These are phyloP conservation scores for Pichia sp. DNA, from an alignment of 1,139 yeast genomes.

Conservation along the genomic window DNA sequence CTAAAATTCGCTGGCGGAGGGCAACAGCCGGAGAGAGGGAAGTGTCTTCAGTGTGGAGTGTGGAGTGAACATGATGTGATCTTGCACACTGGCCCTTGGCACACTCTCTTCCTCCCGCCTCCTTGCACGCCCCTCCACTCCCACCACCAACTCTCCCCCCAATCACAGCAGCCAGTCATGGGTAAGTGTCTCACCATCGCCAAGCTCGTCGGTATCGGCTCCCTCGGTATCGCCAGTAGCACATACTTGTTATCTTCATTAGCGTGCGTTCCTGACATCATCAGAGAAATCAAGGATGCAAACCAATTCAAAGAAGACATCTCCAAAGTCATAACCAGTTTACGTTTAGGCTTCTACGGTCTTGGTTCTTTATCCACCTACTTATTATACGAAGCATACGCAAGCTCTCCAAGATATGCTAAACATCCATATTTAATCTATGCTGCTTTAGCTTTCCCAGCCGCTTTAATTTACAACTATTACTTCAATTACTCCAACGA, in stretches of 20 bases:
- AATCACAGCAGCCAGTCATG: too few species aligned
- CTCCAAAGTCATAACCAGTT: slow-evolving; percentile 26
- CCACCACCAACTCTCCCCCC: background rate
- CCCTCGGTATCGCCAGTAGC: slow-evolving; percentile 49
- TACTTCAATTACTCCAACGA: slow-evolving; percentile 27
- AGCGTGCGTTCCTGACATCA: slow-evolving; percentile 36
- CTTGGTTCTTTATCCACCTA: slow-evolving; percentile 41
- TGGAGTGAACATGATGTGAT: too few species aligned
- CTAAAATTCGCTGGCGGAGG: too few species aligned
- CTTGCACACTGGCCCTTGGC: too few species aligned
- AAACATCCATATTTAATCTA: slow-evolving; percentile 58
- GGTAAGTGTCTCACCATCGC: slow-evolving; percentile 46
- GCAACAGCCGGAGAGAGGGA: too few species aligned
- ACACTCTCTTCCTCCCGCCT: too few species aligned
- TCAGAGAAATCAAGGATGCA: slow-evolving; percentile 6
- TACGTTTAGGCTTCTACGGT: slow-evolving; percentile 35
- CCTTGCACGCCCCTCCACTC: too few species aligned
- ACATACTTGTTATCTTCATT: slow-evolving; percentile 40
- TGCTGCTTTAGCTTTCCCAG: slow-evolving; percentile 51
- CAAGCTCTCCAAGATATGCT: slow-evolving; percentile 41
- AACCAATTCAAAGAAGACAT: slow-evolving; percentile 21
- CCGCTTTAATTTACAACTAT: slow-evolving; percentile 34
- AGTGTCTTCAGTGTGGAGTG: too few species aligned
- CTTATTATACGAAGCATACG: slow-evolving; percentile 44
- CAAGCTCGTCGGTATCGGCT: slow-evolving; percentile 50